phyloP scores from a whole-genome alignment of 768 basidiomycete genomes.

The Hericium erinaceus region DNA sequence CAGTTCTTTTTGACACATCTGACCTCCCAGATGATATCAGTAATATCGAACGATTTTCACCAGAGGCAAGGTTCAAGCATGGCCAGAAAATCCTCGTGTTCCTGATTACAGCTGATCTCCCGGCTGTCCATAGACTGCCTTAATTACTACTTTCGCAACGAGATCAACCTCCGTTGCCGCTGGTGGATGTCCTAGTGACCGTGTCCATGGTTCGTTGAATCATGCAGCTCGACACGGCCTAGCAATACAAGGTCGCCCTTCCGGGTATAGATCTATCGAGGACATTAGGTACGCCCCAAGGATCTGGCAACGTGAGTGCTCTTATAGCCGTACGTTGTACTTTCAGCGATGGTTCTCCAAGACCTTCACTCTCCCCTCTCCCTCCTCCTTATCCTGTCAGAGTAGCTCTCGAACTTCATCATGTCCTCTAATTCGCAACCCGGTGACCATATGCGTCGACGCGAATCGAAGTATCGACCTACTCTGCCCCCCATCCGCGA shows the following conservation, averaged over 20 bases:
- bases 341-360: background rate
- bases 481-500: conserved; percentile 15
- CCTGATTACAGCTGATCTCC: no score
- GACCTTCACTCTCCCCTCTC: background rate
- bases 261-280: background rate
- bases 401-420: background rate
- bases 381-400: background rate
- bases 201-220: conserved; percentile 9
- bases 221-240: background rate
- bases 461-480: conserved; percentile 12
- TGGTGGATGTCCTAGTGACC: conserved; percentile 10
- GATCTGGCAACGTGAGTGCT: no score
- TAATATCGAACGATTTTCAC: no score
- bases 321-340: no score
- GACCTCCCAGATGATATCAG: no score
- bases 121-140: background rate
- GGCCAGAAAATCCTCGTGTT: no score
- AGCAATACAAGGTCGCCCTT: background rate
- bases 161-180: conserved; percentile 7
- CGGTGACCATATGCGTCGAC: conserved; percentile 3
- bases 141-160: background rate
- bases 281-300: no score
- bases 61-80: no score
- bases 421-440: background rate
- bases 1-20: no score